Percentiles rank a stretch among this genome's conserved stretches.
These are phyloP conservation scores for Erysimum cheiri DNA, from an alignment of 441 rosid species.

Conservation along the genomic window DNA sequence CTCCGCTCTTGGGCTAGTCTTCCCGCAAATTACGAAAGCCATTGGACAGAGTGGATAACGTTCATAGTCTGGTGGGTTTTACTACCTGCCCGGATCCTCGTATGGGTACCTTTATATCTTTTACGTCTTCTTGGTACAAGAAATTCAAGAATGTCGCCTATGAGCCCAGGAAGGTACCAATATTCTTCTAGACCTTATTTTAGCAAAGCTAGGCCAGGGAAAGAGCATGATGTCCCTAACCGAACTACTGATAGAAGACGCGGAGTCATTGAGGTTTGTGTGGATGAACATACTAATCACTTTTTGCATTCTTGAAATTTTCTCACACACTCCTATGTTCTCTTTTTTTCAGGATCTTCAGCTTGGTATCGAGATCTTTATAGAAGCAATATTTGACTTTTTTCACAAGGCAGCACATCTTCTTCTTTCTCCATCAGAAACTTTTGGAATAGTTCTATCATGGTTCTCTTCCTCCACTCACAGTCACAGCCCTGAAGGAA, in stretches of 20 bases:
- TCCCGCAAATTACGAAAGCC: conserved; percentile 51
- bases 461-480: conserved; percentile 58
- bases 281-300: conserved; percentile 2
- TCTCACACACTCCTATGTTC: conserved; percentile 18
- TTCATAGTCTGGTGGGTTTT: conserved; percentile 67
- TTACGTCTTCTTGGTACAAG: conserved; percentile 45
- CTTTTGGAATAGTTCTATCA: conserved; percentile 47
- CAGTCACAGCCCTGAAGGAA: conserved; percentile 33
- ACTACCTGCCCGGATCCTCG: conserved; percentile 61
- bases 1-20: conserved; percentile 62
- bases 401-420: conserved; percentile 76
- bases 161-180: conserved; percentile 48
- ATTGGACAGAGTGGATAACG: conserved; percentile 57
- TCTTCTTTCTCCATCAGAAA: conserved; percentile 80
- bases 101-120: conserved; percentile 57
- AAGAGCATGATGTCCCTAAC: conserved; percentile 72
- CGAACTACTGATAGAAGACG: conserved; percentile 88
- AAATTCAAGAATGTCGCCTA: conserved; percentile 42
- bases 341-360: conserved; percentile 77
- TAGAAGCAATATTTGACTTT: conserved; percentile 76
- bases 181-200: conserved; percentile 47
- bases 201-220: conserved; percentile 51
- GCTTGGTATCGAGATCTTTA: conserved; percentile 82
- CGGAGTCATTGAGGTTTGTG: conserved; percentile 90
- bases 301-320: conserved; percentile 1